Evolutionary conservation across 345 rosid genomes (phyloP), one percentile per base, ranked within the genome.

Genomic region (Noccaea caerulescens): DNA sequence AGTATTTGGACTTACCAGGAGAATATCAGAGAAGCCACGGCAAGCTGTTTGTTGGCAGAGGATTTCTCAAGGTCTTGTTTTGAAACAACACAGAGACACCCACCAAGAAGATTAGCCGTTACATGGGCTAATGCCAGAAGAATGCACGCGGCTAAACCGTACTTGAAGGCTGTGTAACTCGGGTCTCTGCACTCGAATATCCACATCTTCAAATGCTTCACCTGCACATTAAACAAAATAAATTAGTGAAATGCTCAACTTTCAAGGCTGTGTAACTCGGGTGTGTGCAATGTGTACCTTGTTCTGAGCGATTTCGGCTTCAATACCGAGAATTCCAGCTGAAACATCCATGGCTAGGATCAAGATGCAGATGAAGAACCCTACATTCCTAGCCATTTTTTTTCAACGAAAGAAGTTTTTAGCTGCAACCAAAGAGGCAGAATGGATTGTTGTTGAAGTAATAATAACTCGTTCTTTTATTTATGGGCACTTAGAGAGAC

Each of bases 181-280:
- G 97, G 96, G 36, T 90, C 87, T 82, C 91, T 82, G 32, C 97
- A 93, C 75, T 86, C 94, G 34, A 88, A 85, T 37, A 90, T 80
- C 96, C 81, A 85, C 78, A 81, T 42, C 80, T 77, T 88, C 76
- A 84, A 70, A 71, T 91, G 96, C 74, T 81, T 87, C 76, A 75
- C 93, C 97, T 93, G 82, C 78, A 57, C 23, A 20, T 9, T 20
- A 51, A 75, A 6, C 18, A 37, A 4, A 4, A 30, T 4, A 49
- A 36, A 2, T 41, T 30, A 60, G 57, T 18, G 16, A 49, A 43
- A 11, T 27, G 23, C 0, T 9, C 57, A 43, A 51, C 62, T 52
- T 20, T 46, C 7, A n/a, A 16, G 43, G 43, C 1, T 16, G 34
- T 44, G 60, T 20, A 3, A 27, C 30, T 27, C 30, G 30, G 30